Base-by-base conservation (phyloP, 2,329 filamentous ascomycete species). In the Ophiostoma australiae region DNA sequence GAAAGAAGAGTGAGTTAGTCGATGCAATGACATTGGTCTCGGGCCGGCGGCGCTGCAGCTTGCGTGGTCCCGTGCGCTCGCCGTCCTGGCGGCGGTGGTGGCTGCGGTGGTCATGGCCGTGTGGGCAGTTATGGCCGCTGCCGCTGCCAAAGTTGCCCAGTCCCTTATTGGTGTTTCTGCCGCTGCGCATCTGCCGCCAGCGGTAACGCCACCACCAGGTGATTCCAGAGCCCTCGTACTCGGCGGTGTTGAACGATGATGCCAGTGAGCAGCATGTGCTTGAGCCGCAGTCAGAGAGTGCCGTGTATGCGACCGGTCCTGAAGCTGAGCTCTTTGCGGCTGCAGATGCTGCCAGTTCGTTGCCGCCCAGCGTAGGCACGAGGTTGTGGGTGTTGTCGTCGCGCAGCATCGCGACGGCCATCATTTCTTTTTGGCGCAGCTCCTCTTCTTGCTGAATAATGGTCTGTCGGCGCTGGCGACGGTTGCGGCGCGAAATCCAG, bases 401-500 rank as follows among this genome's bases (percentile, higher is more conserved):
- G 35, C 48, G 65, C 44, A 69, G 39, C 69, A 69, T 70, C 48
- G 70, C 39, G 31, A 73, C 58, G 41, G 67, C 6, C 33, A 70
- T 68, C 66, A 73, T 61, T 70, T 73, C 71, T 48, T 67, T 69
- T 48, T 69, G 55, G 69, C 69, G 70, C 6, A 61, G 55, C 17
- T 69, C 70, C 13, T 70, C 65, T 31, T 70, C 67, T 15, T 66
- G 63, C 35, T 66, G 63, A 20, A 66, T 6, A n/a, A 37, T 66
- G 10, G 1, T 27, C 20, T 37, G 68, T 17, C 68, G 39, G 7
- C 44, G 72, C 23, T 31, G 65, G 4, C 37, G 71, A 4, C 73
- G 73, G 4, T 65, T 48, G 13, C 69, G 71, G 13, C 68, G 77
- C 10, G 79, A 79, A 2, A 80, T 73, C 77, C 81, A 82, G 6